Evolutionary conservation across 1,284 basidiomycete genomes (phyloP), one percentile per base, ranked within the genome.

Genomic region (Cystobasidiaceae sp.): DNA sequence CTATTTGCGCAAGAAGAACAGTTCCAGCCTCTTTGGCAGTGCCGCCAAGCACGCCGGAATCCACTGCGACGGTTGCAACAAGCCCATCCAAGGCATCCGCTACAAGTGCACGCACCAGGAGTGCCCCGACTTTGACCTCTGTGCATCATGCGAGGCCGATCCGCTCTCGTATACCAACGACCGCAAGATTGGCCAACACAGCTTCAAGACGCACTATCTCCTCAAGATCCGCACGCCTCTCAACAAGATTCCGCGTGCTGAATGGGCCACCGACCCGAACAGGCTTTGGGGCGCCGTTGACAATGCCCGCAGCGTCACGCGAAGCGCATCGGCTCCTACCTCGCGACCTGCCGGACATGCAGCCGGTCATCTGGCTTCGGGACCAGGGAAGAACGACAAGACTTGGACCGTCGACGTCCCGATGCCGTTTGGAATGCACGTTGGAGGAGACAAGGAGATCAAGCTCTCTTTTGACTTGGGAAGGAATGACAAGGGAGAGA

Each of bases 121-220:
- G 51, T 77, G 75, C 70, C 67, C 67, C 2, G 70, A 71, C 46
- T 75, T 72, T 61, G 72, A 75, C 51, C 66, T 75, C 41, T 75
- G 74, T 57, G 51, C 30, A 5, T 57, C 21, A n/a, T 73, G 72
- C 63, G 71, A 72, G 54, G 63, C 70, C 4, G 58, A 60, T 28
- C 72, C 71, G 21, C 7, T 49, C 17, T 9, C 51, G 7, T 64
- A 64, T 28, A 33, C 41, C 11, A 37, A 6, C 11, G 44, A 44
- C 30, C 34, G 25, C 23, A 64, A 64, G 43, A 54, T 65, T 50
- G 45, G 51, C 0, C 17, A 51, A 5, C 70, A 73, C 64, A 56
- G 57, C 3, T 64, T 32, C 30, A 37, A 25, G 21, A 46, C 65
- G 30, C 72, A 73, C 46, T 48, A 32, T 4, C 11, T 73, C 9